Evolutionary conservation across 441 rosid genomes (phyloP), one percentile per base, ranked within the genome.

Genomic region (Bocquillonia castaneifolia): DNA sequence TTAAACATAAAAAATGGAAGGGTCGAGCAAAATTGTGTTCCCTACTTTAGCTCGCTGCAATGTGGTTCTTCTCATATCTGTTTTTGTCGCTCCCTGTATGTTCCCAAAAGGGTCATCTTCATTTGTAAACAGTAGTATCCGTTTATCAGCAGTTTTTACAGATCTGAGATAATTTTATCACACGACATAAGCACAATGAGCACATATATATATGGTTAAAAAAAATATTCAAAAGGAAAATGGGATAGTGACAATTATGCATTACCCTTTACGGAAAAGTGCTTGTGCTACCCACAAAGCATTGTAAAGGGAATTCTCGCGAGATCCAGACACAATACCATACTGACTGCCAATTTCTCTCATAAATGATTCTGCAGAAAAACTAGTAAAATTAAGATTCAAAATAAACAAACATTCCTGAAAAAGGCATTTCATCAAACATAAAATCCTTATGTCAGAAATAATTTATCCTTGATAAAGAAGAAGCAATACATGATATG

Each of bases 261-360:
- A 53, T 64, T 87, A 93, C 97, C 99, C 99, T 86, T 93, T 93
- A 60, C 91, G 95, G 31, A 93, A 82, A 63, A 93, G 79, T 44
- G 92, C 97, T 84, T 93, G 99, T 17, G 96, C 96, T 67, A 85
- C 96, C 99, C 99, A 93, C 28, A 93, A 88, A 66, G 93, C 92
- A 83, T 84, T 88, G 68, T 91, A 91, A 59, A 93, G 90, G 59
- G 97, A 84, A 71, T 93, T 93, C 81, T 93, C 96, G 50, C 90
- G 86, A 77, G 99, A 83, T 45, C 88, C 96, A 63, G 96, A 83
- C 64, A 85, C 80, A 68, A 93, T 91, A 63, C 96, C 93, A 74
- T 82, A 67, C 74, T 86, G 91, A 78, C 99, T 91, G 67, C 99
- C 99, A 65, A 93, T 91, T 28, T 84, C 85, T 67, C 80, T 80